A percentile compares a stretch with the other conserved stretches of the same genome.
Conservation (phyloP, 139 green algal species). For the Edaphochlamys debaryana region DNA sequence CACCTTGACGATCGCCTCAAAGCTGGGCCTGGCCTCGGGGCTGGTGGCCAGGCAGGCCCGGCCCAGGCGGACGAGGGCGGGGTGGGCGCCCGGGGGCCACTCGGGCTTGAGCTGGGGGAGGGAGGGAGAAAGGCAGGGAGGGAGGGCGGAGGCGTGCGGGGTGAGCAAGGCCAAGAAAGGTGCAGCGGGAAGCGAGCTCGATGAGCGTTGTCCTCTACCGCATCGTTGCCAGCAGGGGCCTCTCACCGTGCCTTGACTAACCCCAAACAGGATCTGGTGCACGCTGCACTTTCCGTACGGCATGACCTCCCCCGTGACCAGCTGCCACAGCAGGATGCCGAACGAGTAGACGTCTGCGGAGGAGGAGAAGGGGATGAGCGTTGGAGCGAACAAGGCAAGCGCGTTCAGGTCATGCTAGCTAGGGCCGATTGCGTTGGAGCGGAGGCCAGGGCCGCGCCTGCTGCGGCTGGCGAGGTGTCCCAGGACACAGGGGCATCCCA, state of each 20-base stretch:
- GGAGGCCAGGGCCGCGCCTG: too few species aligned
- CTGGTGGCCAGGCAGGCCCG: conserved; percentile 16
- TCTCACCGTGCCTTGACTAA: conserved; percentile 9
- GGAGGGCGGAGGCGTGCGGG: not conserved
- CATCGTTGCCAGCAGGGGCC: not conserved
- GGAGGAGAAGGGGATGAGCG: not conserved
- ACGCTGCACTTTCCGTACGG: conserved; percentile 16
- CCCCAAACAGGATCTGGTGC: conserved; percentile 32
- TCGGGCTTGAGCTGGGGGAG: conserved; percentile 25
- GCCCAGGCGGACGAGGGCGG: conserved; percentile 20
- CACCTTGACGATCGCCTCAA: conserved; percentile 29
- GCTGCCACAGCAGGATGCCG: conserved; percentile 37
- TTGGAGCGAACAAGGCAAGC: not conserved
- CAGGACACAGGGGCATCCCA: too few species aligned
- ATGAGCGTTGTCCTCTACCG: not conserved
- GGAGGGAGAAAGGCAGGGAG: not conserved
- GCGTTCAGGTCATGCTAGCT: not conserved
- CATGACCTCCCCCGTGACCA: conserved; percentile 6
- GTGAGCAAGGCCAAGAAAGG: not conserved
- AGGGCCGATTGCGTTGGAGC: too few species aligned
- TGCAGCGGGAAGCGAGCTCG: not conserved
- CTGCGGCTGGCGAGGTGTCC: too few species aligned
- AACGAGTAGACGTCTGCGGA: conserved; percentile 25
- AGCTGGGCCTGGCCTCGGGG: conserved; percentile 22
- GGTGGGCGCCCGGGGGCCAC: conserved; percentile 15